These are phyloP conservation scores for Xanthoconium stramineum DNA, from an alignment of 768 basidiomycete genomes.

Conservation along the genomic window DNA sequence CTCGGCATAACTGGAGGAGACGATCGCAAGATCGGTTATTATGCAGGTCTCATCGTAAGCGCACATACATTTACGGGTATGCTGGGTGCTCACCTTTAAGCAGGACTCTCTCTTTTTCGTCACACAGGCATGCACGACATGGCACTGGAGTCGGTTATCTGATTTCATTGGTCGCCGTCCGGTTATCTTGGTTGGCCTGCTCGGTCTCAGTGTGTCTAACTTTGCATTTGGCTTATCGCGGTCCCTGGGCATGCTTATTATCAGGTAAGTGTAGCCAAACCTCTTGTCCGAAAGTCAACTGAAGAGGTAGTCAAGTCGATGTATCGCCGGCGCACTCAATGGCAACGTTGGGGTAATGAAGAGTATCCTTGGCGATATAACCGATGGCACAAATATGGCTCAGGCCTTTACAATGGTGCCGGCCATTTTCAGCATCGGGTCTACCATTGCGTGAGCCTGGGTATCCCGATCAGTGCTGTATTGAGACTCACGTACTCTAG, in stretches of 20 bases:
- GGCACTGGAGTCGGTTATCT: slow-evolving; percentile 64
- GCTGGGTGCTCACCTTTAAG: too few relatives aligned
- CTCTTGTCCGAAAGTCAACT: not conserved
- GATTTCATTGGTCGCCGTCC: slow-evolving; percentile 62
- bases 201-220: slow-evolving; percentile 52
- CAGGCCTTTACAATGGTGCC: not conserved
- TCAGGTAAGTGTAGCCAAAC: slow-evolving; percentile 40
- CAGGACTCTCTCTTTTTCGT: too few relatives aligned
- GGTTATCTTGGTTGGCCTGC: slow-evolving; percentile 53
- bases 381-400: not conserved
- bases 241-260: slow-evolving; percentile 51
- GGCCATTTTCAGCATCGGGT: not conserved
- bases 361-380: not conserved
- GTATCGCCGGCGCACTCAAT: slow-evolving; percentile 35
- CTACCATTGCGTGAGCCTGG: not conserved
- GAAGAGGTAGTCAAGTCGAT: slow-evolving; percentile 27
- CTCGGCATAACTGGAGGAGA: too few relatives aligned
- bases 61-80: too few relatives aligned
- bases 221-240: slow-evolving; percentile 60
- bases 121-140: slow-evolving; percentile 52
- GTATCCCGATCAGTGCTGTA: not conserved
- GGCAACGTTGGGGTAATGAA: slow-evolving; percentile 42
- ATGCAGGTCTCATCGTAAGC: too few relatives aligned
- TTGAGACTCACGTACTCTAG: slow-evolving; percentile 27
- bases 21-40: too few relatives aligned